Percentiles rank a stretch among this genome's conserved stretches.
Evolutionary conservation across 2,329 filamentous ascomycete species (phyloP).

Genomic region (Talaromyces piceae): DNA sequence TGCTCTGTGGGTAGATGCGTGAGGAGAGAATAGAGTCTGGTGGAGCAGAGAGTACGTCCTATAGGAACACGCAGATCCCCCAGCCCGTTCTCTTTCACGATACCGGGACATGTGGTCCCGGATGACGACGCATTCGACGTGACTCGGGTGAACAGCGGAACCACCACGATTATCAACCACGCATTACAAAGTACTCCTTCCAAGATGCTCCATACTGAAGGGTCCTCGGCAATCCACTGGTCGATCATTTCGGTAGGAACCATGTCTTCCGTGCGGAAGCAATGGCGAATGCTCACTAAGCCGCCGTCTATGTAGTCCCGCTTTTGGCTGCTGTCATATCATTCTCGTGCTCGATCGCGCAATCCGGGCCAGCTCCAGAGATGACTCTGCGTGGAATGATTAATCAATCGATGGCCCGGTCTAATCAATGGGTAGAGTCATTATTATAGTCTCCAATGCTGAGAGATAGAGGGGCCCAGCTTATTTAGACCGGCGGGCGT

Average conservation of each 20-base stretch:
- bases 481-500: not conserved
- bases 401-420: not conserved
- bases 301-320: not conserved
- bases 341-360: constrained; percentile 24
- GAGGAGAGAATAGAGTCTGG: too few species aligned
- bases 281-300: not conserved
- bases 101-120: not conserved
- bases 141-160: too few species aligned
- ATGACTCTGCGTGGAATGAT: not conserved
- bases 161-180: not conserved
- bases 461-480: not conserved
- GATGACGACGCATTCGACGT: too few species aligned
- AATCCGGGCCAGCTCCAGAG: constrained; percentile 12
- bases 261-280: too few species aligned
- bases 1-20: too few species aligned
- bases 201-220: too few species aligned
- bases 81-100: not conserved
- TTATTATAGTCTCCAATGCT: too few species aligned
- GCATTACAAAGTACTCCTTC: not conserved
- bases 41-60: too few species aligned
- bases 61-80: not conserved
- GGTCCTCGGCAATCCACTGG: too few species aligned
- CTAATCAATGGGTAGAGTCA: not conserved
- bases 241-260: too few species aligned
- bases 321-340: constrained; percentile 9